Percentiles rank a stretch among this genome's conserved stretches.
Conservation (phyloP, 768 basidiomycete genomes). For the Termitomyces sp. region DNA sequence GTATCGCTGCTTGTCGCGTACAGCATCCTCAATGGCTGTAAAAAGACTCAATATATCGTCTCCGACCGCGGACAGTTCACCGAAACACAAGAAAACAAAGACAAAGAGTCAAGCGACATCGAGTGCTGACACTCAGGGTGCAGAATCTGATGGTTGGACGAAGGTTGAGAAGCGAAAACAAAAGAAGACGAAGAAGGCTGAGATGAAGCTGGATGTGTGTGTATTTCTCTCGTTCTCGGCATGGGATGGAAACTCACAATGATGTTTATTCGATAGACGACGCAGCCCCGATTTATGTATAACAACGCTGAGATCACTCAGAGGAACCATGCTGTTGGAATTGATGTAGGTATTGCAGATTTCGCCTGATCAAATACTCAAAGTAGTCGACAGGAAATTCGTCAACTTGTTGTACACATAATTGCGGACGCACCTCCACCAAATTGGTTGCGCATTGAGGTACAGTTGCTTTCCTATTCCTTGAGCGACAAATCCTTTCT, state of each 20-base stretch:
- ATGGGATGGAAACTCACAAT: constrained; percentile 6
- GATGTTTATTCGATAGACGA: constrained; percentile 29
- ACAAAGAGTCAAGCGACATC: constrained; percentile 14
- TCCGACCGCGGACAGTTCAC: constrained; percentile 2
- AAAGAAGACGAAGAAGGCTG: constrained; percentile 61
- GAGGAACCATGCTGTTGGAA: constrained; percentile 70
- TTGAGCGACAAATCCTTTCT: constrained; percentile 1
- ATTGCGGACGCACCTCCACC: constrained; percentile 80
- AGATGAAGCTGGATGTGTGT: constrained; percentile 61
- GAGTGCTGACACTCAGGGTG: not conserved
- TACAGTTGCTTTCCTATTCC: constrained; percentile 29
- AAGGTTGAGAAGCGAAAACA: constrained; percentile 70
- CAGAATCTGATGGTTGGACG: constrained; percentile 47
- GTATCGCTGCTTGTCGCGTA: not conserved
- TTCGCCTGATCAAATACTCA: not conserved
- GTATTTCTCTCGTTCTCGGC: constrained; percentile 13
- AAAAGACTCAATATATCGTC: constrained; percentile 15
- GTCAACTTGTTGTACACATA: constrained; percentile 82
- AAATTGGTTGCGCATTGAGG: constrained; percentile 84
- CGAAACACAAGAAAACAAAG: constrained; percentile 38
- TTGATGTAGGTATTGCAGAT: constrained; percentile 54
- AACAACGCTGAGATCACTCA: constrained; percentile 71
- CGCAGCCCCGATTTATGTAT: constrained; percentile 79
- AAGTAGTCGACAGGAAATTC: constrained; percentile 60
- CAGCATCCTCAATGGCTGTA: constrained; percentile 1